Percentiles rank a stretch among this genome's conserved stretches.
phyloP scores from a whole-genome alignment of 208 protist species.

The Naegleria lovaniensis region DNA sequence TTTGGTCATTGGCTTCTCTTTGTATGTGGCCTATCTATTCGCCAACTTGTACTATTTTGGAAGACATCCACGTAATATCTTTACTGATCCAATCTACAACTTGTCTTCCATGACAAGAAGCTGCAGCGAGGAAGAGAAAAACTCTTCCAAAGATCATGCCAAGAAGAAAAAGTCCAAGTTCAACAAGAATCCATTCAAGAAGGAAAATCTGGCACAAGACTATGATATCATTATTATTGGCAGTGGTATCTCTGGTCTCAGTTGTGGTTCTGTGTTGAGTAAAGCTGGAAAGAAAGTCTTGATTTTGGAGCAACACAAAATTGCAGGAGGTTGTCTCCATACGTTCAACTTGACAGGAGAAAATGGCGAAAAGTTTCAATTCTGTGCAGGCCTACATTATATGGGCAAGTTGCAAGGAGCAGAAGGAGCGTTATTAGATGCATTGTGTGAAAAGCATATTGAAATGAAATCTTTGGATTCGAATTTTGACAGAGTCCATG shows the following conservation, averaged over 20 bases:
- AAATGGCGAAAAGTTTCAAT: conserved; percentile 31
- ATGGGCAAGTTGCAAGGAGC: not conserved
- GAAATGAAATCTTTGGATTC: not conserved
- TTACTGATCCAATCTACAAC: not conserved
- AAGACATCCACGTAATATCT: not conserved
- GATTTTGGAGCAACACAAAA: conserved; percentile 46
- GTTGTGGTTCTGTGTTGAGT: conserved; percentile 15
- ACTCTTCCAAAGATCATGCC: no score
- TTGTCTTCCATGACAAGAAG: not conserved
- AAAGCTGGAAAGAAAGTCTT: conserved; percentile 38
- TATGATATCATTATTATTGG: not conserved
- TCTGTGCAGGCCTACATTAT: conserved; percentile 34
- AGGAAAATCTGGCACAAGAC: not conserved
- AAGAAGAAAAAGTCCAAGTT: not conserved
- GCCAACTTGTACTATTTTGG: not conserved
- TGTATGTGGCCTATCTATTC: not conserved
- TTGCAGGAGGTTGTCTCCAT: conserved; percentile 41
- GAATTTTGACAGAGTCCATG: not conserved
- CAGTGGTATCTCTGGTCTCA: not conserved
- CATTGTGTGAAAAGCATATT: not conserved
- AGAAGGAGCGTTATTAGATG: not conserved
- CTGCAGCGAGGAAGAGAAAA: no score
- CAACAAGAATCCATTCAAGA: not conserved
- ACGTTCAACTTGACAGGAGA: conserved; percentile 32
- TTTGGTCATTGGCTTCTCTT: not conserved